Evolutionary conservation across 768 basidiomycete genomes (phyloP), one percentile per base, ranked within the genome.

Genomic region (Dacryopinax primogenitus): DNA sequence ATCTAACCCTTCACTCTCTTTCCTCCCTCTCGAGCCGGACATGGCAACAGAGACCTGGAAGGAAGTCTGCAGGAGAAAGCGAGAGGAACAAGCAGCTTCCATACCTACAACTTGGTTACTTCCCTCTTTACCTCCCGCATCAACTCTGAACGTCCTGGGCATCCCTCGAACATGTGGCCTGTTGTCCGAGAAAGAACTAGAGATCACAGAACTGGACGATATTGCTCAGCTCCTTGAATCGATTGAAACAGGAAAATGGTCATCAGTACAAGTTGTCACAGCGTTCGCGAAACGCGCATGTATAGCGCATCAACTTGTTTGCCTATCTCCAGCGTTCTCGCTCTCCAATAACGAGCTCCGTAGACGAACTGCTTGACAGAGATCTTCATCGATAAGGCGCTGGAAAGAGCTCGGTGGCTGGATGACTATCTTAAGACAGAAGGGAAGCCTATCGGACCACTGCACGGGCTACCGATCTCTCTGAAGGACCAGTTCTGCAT

Each of bases 61-160:
- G 70, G 75, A 79, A 21, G 76, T 85, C 7, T 81, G 77, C 35
- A 75, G 76, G 1, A 81, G 82, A 62, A 87, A 87, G 74, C 80
- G 78, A 68, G 71, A 65, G 16, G 74, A 76, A 39, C 87, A 86
- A 70, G 72, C 75, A 21, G 80, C 78, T 2, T 73, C 79, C 0
- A 84, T 89, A 34, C 88, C 89, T 0, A 74, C 77, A 64, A 82
- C 83, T 62, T 91, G 88, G 88, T 68, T 82, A 39, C 74, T 86
- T 51, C 67, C 72, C 4, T 69, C 77, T 35, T 73, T 75, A 0
- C 47, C 63, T 23, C 70, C 81, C 0, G 71, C 76, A 21, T 74
- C 77, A 16, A 73, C 77, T 6, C 77, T 80, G 62, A 78, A 85
- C 70, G 84, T 90, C 33, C 76, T 77, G 4, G 72, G 76, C 51